Percentiles rank a stretch among this genome's conserved stretches.
phyloP scores from a whole-genome alignment of 805 yeast genomes.

The Isabelozyma pseudorhagii region DNA sequence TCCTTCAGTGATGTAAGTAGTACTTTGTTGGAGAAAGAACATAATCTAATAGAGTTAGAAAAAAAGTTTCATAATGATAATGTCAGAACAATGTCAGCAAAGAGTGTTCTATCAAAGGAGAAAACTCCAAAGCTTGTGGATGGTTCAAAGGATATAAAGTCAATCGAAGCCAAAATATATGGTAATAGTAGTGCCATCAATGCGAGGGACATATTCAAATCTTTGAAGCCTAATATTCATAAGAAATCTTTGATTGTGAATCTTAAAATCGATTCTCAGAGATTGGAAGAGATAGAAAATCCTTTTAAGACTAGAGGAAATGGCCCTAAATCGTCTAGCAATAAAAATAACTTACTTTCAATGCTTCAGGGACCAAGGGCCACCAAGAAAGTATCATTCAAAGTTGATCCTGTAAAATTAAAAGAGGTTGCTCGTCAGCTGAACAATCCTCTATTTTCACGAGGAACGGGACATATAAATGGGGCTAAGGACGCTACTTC shows the following conservation, averaged over 20 bases:
- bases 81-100: slow-evolving; percentile 13
- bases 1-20: slow-evolving; percentile 4
- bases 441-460: slow-evolving; percentile 11
- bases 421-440: slow-evolving; percentile 3
- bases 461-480: slow-evolving; percentile 2
- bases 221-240: slow-evolving; percentile 29
- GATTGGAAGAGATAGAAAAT: slow-evolving; percentile 24
- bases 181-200: slow-evolving; percentile 15
- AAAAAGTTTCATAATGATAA: slow-evolving; percentile 14
- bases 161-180: slow-evolving; percentile 17
- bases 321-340: not conserved
- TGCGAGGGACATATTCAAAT: slow-evolving; percentile 48
- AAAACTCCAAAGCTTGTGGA: not conserved
- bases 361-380: slow-evolving; percentile 6
- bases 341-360: slow-evolving; percentile 1
- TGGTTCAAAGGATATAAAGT: not conserved
- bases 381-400: slow-evolving; percentile 7
- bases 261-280: slow-evolving; percentile 20
- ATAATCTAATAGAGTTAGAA: slow-evolving; percentile 19
- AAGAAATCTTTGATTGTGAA: slow-evolving; percentile 11
- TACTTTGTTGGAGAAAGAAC: slow-evolving; percentile 8
- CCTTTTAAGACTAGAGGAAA: slow-evolving; percentile 28
- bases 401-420: slow-evolving; percentile 6
- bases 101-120: slow-evolving; percentile 12
- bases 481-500: slow-evolving; percentile 10